Evolutionary conservation across 352 stramenopile species (phyloP), one percentile per base, ranked within the genome.

Genomic region (Phytopythium montanum): DNA sequence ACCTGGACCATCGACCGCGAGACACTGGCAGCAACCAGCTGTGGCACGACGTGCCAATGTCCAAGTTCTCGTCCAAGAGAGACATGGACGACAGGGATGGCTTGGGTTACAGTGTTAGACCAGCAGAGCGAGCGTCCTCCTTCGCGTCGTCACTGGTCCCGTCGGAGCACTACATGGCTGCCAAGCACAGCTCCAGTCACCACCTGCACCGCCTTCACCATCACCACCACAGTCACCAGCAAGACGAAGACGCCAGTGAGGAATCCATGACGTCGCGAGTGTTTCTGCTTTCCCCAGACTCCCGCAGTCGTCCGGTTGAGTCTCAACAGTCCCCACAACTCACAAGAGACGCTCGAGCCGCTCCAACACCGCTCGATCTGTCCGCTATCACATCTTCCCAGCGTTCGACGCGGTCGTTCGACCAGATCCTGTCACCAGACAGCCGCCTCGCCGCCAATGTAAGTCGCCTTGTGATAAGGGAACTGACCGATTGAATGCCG

Each of bases 381-480:
- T 34, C 33, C 18, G 46, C 75, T 46, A 55, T 82, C 52, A 12
- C 53, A 16, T 28, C 14, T 7, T 26, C 34, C 3, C 33, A 26
- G 8, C 10, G 14, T 5, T 50, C 29, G n/a, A 51, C 39, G 0
- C 53, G 53, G 8, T 21, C 53, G 2, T 21, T 59, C 48, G 63
- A 72, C 23, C 61, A 66, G 25, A 74, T 75, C 28, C 58, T 89
- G 56, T 89, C 79, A 0, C 79, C 76, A 6, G 66, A 72, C 13
- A 87, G 75, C 29, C 68, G 71, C 7, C 73, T 73, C 18, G 77
- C 76, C 16, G 79, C 79, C 46, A 83, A 77, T 54, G 75, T 85
- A 60, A 29, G 52, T 44, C 33, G 33, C 5, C 33, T 6, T 38
- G 33, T 1, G 45, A 49, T 2, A 12, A 29, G 7, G 14, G 39